A percentile compares a stretch with the other conserved stretches of the same genome.
These are phyloP conservation scores for Plantago coronopus DNA, from an alignment of 305 asterid species.

Conservation along the genomic window DNA sequence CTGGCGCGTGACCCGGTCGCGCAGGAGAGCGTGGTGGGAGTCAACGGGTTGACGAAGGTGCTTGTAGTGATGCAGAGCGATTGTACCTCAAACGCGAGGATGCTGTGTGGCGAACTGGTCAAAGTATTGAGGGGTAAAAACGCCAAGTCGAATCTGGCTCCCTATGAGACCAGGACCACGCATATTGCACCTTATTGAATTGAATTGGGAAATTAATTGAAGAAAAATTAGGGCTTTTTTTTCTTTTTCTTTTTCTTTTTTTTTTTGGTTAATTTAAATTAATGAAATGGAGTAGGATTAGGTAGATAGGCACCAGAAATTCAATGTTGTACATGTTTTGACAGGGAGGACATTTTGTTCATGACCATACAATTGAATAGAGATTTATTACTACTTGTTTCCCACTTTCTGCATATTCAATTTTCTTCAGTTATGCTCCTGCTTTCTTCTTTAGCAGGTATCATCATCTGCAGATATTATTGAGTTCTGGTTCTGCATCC, in stretches of 20 bases:
- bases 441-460: background rate
- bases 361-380: slow-evolving; percentile 7
- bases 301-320: slow-evolving; percentile 10
- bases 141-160: slow-evolving; percentile 71
- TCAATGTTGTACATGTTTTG: slow-evolving; percentile 8
- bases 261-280: too few species aligned
- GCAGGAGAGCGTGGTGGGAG: slow-evolving; percentile 45
- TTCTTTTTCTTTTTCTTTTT: too few species aligned
- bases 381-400: background rate
- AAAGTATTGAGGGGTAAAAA: slow-evolving; percentile 56
- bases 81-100: slow-evolving; percentile 44
- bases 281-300: background rate
- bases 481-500: too few species aligned
- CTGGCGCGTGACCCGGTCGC: slow-evolving; percentile 51
- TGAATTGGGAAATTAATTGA: slow-evolving; percentile 20
- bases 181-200: slow-evolving; percentile 73
- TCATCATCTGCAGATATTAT: background rate
- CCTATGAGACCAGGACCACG: slow-evolving; percentile 76
- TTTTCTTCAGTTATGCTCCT: background rate
- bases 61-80: slow-evolving; percentile 86
- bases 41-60: slow-evolving; percentile 71
- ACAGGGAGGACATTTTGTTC: slow-evolving; percentile 5
- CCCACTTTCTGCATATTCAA: background rate
- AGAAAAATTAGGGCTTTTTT: slow-evolving; percentile 8
- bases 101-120: slow-evolving; percentile 80